Base-by-base conservation (phyloP, 306 rosid genomes). In the Begonia peltatifolia region DNA sequence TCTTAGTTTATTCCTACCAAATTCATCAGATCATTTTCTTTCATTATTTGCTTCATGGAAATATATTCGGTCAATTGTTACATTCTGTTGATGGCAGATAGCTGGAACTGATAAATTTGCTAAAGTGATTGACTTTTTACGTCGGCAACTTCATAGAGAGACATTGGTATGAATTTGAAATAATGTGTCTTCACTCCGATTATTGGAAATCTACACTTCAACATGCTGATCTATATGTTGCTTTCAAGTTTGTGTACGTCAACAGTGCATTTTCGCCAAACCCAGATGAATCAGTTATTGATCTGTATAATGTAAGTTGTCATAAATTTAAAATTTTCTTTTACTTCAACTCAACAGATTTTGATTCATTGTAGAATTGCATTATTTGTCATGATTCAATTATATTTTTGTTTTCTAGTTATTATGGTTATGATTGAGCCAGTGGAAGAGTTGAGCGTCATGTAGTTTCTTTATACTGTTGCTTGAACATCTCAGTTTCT, bases 241-340 rank as follows among this genome's bases (percentile, higher is more conserved):
- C 63, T 70, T 69, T 70, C 80, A 74, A 92, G 99, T 90, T 90
- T 76, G 94, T 90, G 52, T 90, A 81, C 16, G 81, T 86, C 68
- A 86, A 92, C 61, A 83, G 99, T 55, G 92, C 96, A 54, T 86
- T 86, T 75, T 86, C 99, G 9, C 95, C 94, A 0, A 87, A 78
- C 67, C 96, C 95, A n/a, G 94, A 90, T 66, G 99, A 79, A 71
- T 60, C 72, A 43, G 92, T 90, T 59, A 73, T 69, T 53, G 99
- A 90, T 72, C 79, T 86, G 55, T 90, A 83, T 56, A 76, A 79
- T 68, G 94, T 90, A 79, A 86, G 94, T 38, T 68, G 60, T 11
- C 9, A 47, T 46, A 53, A 23, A 41, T 49, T 15, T 46, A 52
- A 9, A 52, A 22, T 35, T 25, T 61, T 16, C 10, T 22, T 52